phyloP scores from a whole-genome alignment of 2,329 filamentous ascomycete genomes.

The Fusarium irregulare region DNA sequence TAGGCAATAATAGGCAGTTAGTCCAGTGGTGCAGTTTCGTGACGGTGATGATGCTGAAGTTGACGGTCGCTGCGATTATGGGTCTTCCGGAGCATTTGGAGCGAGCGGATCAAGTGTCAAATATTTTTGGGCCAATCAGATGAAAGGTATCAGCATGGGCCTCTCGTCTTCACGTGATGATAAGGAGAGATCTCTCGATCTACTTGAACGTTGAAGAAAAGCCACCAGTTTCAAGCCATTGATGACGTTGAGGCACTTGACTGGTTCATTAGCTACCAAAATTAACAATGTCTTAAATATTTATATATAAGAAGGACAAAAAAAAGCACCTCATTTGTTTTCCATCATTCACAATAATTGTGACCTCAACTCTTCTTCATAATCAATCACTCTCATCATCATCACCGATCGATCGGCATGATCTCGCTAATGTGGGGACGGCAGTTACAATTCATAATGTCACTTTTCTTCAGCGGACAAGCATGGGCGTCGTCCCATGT shows the following conservation, averaged over 20 bases:
- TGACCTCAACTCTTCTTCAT: background rate
- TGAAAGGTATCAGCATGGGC: background rate
- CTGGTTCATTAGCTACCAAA: background rate
- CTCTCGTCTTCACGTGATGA: conserved; percentile 42
- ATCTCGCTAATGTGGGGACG: conserved; percentile 32
- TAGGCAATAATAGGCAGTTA: background rate
- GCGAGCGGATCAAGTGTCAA: conserved; percentile 40
- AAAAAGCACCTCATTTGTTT: background rate
- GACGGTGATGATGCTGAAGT: conserved; percentile 35
- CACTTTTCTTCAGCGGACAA: conserved; percentile 31
- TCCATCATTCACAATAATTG: background rate
- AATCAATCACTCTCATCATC: conserved; percentile 13
- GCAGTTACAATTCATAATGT: conserved; percentile 29
- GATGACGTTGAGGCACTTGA: background rate
- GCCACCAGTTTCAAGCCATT: conserved; percentile 10
- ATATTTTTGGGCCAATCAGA: conserved; percentile 40
- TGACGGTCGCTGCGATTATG: conserved; percentile 39
- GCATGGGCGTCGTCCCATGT: conserved; percentile 24
- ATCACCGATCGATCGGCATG: conserved; percentile 21
- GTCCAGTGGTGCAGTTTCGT: conserved; percentile 24
- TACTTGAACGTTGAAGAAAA: conserved; percentile 6
- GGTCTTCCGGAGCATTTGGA: conserved; percentile 40
- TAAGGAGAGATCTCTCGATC: conserved; percentile 39
- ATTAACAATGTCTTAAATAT: background rate
- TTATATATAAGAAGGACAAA: background rate